Percentiles rank a stretch among this genome's conserved stretches.
Evolutionary conservation across 2,329 filamentous ascomycete species (phyloP).

Genomic region (Pezicula rhizophila): DNA sequence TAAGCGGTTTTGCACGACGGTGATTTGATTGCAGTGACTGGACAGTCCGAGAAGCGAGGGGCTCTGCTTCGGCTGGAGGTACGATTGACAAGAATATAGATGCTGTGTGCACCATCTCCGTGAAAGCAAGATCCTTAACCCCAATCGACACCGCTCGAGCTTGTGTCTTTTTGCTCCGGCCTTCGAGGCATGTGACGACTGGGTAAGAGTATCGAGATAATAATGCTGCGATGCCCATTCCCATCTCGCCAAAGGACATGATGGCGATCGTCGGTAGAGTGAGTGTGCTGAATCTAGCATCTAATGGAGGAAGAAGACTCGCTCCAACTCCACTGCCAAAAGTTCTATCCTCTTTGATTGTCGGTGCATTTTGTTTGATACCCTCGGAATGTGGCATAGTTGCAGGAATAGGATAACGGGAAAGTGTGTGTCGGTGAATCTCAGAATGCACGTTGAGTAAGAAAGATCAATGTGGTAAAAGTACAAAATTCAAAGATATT

Average conservation of each 20-base stretch:
- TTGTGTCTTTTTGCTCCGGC: background rate
- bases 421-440: no score
- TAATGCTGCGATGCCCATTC: background rate
- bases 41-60: constrained; percentile 49
- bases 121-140: background rate
- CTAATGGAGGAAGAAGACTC: background rate
- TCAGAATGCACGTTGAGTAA: no score
- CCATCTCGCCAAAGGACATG: constrained; percentile 1
- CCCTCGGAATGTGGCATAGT: no score
- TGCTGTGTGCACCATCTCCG: constrained; percentile 27
- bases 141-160: background rate
- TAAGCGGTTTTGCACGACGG: constrained; percentile 32
- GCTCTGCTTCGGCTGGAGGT: constrained; percentile 52
- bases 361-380: no score
- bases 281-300: background rate
- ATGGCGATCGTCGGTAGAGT: background rate
- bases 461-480: no score
- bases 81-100: constrained; percentile 48
- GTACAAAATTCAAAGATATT: no score
- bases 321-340: background rate
- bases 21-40: constrained; percentile 35
- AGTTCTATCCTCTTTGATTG: background rate
- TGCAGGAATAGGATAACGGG: no score
- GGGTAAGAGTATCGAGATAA: background rate
- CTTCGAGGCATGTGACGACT: background rate